Percentiles rank a stretch among this genome's conserved stretches.
These are phyloP conservation scores for Cryomyces antarcticus DNA, from an alignment of 495 filamentous ascomycete species.

Conservation along the genomic window DNA sequence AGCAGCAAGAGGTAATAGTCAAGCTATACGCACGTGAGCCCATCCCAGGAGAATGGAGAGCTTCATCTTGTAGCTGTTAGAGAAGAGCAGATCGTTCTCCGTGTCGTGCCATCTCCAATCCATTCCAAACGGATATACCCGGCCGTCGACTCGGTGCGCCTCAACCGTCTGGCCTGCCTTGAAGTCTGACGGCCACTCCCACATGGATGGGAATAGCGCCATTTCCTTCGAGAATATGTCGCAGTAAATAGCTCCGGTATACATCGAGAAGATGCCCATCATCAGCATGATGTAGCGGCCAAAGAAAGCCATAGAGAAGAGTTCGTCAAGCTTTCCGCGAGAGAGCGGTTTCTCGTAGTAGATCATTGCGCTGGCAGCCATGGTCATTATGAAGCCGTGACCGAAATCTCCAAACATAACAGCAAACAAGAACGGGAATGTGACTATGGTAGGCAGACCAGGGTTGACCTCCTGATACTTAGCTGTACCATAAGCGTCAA, in stretches of 20 bases:
- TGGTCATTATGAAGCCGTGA: constrained; percentile 70
- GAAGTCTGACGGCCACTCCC: constrained; percentile 61
- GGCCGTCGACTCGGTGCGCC: constrained; percentile 42
- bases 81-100: constrained; percentile 83
- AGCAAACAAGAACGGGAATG: constrained; percentile 94
- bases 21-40: constrained; percentile 41
- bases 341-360: constrained; percentile 72
- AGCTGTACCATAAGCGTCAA: constrained; percentile 91
- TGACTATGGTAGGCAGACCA: constrained; percentile 80
- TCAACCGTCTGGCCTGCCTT: constrained; percentile 35
- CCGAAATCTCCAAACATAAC: constrained; percentile 99
- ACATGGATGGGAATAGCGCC: constrained; percentile 71
- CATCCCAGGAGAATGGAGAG: constrained; percentile 90
- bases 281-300: constrained; percentile 95
- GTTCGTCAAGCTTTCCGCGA: constrained; percentile 77
- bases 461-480: constrained; percentile 97
- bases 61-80: constrained; percentile 99
- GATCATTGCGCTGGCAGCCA: constrained; percentile 72
- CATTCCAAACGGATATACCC: constrained; percentile 85
- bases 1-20: neutral
- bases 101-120: constrained; percentile 95
- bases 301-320: constrained; percentile 96
- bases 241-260: constrained; percentile 94
- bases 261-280: constrained; percentile 95
- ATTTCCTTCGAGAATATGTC: constrained; percentile 89